Percentiles rank a stretch among this genome's conserved stretches.
phyloP scores from a whole-genome alignment of 2,329 filamentous ascomycete genomes.

The Epichloe elymi region DNA sequence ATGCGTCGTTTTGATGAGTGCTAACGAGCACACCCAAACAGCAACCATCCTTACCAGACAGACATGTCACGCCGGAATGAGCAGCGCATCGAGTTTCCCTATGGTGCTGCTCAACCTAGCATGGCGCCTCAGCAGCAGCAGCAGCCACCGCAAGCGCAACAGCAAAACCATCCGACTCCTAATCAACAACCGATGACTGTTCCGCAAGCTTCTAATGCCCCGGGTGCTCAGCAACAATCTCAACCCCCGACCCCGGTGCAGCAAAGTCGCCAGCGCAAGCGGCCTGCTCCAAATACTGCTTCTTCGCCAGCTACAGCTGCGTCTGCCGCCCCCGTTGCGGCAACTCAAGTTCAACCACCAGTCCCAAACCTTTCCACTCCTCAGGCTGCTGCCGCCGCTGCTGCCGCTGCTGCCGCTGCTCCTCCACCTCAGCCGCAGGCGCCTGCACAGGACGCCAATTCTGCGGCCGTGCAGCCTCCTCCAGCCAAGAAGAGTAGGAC shows the following conservation, averaged over 20 bases:
- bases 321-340: constrained; percentile 19
- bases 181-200: constrained; percentile 32
- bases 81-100: constrained; percentile 28
- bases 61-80: constrained; percentile 36
- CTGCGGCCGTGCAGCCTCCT: constrained; percentile 27
- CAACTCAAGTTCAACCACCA: constrained; percentile 21
- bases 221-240: constrained; percentile 21
- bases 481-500: constrained; percentile 85
- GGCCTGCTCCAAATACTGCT: constrained; percentile 25
- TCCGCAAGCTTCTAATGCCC: constrained; percentile 22
- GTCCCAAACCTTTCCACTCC: constrained; percentile 17
- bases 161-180: constrained; percentile 25
- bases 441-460: constrained; percentile 18
- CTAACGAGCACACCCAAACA: constrained; percentile 18
- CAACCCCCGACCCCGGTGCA: constrained; percentile 26
- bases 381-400: constrained; percentile 11
- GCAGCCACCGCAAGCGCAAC: constrained; percentile 12
- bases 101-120: constrained; percentile 25
- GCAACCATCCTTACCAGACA: constrained; percentile 35
- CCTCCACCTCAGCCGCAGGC: constrained; percentile 15
- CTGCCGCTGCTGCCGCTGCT: background rate
- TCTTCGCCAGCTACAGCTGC: constrained; percentile 24
- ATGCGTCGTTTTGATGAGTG: constrained; percentile 1
- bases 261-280: constrained; percentile 27
- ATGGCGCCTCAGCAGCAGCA: constrained; percentile 24